Evolutionary conservation across 805 yeast species (phyloP).

Genomic region (Yarrowia sp.): DNA sequence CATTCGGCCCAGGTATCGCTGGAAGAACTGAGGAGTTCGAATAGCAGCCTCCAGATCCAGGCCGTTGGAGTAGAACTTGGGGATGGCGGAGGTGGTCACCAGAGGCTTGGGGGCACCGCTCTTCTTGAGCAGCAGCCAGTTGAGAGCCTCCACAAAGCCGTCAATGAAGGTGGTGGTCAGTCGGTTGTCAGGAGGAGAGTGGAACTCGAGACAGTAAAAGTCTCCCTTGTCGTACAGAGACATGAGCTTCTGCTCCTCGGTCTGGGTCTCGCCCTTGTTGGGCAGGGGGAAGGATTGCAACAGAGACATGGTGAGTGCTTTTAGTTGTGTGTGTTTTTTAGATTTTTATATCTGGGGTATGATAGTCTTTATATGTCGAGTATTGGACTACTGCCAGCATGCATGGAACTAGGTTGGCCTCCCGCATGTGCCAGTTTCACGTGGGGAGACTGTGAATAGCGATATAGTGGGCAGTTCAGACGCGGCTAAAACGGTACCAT

Average conservation of each 20-base stretch:
- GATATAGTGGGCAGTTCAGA: no score
- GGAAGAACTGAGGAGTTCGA: slow-evolving; percentile 38
- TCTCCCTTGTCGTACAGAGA: slow-evolving; percentile 40
- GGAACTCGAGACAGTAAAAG: slow-evolving; percentile 38
- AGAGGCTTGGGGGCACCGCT: slow-evolving; percentile 36
- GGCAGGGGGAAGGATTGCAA: slow-evolving; percentile 16
- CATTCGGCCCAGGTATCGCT: slow-evolving; percentile 35
- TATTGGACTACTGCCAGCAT: background rate
- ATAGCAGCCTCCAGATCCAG: slow-evolving; percentile 40
- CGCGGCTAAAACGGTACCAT: no score
- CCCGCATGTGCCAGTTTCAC: background rate
- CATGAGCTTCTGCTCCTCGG: slow-evolving; percentile 40
- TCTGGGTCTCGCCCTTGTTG: slow-evolving; percentile 22
- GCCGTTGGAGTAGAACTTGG: slow-evolving; percentile 43
- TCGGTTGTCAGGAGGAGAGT: slow-evolving; percentile 40
- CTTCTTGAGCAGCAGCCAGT: slow-evolving; percentile 33
- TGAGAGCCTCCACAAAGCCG: slow-evolving; percentile 38
- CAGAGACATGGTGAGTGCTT: background rate
- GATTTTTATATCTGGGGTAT: background rate
- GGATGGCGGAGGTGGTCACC: slow-evolving; percentile 40
- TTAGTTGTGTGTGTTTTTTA: no score
- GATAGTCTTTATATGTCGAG: background rate
- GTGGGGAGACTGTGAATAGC: no score
- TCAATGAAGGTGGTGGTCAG: slow-evolving; percentile 37
- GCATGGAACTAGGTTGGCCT: background rate